phyloP scores from a whole-genome alignment of 1,284 basidiomycete species.

The Ustilago cynodontis region DNA sequence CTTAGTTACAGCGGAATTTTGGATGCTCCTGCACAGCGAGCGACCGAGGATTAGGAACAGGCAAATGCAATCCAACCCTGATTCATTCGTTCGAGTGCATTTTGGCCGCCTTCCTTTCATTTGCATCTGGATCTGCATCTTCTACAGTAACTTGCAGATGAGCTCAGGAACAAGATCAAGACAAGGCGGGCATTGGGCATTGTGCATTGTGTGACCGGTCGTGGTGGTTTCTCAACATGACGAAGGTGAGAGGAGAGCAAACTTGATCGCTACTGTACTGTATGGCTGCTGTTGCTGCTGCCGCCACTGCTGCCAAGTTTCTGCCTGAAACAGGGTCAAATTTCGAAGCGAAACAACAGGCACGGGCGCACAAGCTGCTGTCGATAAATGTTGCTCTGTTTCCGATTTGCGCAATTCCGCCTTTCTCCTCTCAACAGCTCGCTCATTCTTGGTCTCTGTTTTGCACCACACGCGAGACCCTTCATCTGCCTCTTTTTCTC shows the following conservation, averaged over 20 bases:
- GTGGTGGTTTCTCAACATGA: no score
- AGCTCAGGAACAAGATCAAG: neutral
- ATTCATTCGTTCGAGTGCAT: neutral
- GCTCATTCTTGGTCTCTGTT: no score
- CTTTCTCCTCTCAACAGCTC: neutral
- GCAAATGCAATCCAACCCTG: neutral
- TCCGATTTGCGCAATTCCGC: neutral
- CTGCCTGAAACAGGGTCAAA: neutral
- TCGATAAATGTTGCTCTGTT: no score
- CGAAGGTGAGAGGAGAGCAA: no score
- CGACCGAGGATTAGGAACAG: neutral
- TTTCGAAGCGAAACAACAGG: slow-evolving; percentile 4
- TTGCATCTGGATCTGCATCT: neutral
- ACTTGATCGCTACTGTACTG: no score
- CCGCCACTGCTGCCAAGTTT: neutral
- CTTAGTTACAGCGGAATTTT: no score
- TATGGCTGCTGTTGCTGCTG: no score
- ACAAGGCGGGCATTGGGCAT: neutral
- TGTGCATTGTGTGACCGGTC: no score
- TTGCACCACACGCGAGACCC: neutral
- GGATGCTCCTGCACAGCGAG: neutral
- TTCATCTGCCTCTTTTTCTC: neutral
- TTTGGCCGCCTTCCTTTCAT: neutral
- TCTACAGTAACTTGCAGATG: neutral
- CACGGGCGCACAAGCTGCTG: no score